Conservation (phyloP, 2,329 filamentous ascomycete species). For the Clarireedia paspali region DNA sequence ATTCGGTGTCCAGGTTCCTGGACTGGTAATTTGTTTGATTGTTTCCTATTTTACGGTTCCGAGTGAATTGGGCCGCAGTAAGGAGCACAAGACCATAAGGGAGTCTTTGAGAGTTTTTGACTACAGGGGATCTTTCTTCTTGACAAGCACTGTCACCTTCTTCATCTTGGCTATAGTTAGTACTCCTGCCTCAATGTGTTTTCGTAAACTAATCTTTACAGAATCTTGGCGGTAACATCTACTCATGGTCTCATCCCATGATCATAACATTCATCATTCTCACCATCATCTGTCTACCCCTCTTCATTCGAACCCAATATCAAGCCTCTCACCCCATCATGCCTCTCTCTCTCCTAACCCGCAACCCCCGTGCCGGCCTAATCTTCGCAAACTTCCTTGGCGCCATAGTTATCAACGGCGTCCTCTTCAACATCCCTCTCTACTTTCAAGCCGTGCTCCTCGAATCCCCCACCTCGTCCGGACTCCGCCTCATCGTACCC, state of each 20-base stretch:
- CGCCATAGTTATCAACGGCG: constrained; percentile 45
- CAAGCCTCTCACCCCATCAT: constrained; percentile 48
- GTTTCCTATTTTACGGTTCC: constrained; percentile 44
- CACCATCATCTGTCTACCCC: constrained; percentile 40
- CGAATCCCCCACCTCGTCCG: constrained; percentile 60
- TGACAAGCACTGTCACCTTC: constrained; percentile 45
- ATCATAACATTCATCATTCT: constrained; percentile 44
- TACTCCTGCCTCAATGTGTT: neutral
- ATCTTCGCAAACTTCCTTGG: constrained; percentile 48
- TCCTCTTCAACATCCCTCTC: constrained; percentile 58
- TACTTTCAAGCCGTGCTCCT: constrained; percentile 72
- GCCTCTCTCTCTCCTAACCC: constrained; percentile 45
- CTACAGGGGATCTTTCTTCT: constrained; percentile 43
- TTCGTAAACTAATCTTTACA: constrained; percentile 21
- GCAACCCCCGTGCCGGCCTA: constrained; percentile 46
- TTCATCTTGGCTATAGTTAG: constrained; percentile 51
- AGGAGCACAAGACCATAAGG: constrained; percentile 36
- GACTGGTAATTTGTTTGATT: constrained; percentile 38
- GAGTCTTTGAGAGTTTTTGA: constrained; percentile 51
- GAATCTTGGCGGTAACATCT: constrained; percentile 56
- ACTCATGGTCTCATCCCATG: constrained; percentile 54
- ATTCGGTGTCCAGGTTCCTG: constrained; percentile 54
- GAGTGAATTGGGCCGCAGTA: constrained; percentile 41
- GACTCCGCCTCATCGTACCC: constrained; percentile 62
- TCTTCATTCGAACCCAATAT: constrained; percentile 46